Percentiles rank a stretch among this genome's conserved stretches.
These are phyloP conservation scores for Annona cherimola DNA, from an alignment of 164 flowering plant genomes.

Conservation along the genomic window DNA sequence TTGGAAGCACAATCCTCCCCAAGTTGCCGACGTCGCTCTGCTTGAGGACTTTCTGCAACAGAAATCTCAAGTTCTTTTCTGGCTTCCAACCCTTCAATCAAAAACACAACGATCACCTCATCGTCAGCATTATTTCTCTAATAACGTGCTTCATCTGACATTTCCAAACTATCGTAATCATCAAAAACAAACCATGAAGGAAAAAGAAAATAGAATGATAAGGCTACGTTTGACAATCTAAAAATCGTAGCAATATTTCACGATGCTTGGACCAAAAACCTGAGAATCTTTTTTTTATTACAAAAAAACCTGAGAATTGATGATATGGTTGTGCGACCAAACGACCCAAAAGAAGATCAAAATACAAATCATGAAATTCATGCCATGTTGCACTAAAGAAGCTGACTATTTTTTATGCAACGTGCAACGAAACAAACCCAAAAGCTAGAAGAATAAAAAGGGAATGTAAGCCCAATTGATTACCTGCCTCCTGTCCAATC, in stretches of 20 bases:
- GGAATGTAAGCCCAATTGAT: not conserved
- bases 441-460: not conserved
- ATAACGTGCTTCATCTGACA: not conserved
- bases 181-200: not conserved
- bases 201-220: not conserved
- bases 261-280: too few relatives aligned
- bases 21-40: conserved; percentile 99
- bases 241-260: too few relatives aligned
- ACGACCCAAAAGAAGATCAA: too few relatives aligned
- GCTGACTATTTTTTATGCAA: too few relatives aligned
- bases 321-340: not conserved
- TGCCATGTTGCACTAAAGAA: too few relatives aligned
- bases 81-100: conserved; percentile 62
- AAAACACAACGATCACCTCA: not conserved
- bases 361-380: not conserved
- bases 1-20: conserved; percentile 98
- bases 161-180: too few relatives aligned
- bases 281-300: not conserved
- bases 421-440: too few relatives aligned
- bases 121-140: not conserved
- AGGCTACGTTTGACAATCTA: not conserved
- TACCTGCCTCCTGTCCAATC: conserved; percentile 56
- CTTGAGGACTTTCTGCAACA: conserved; percentile 93
- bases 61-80: conserved; percentile 86
- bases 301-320: not conserved